Conservation (phyloP, 495 filamentous ascomycete species). For the Aspergillus nidulans region DNA sequence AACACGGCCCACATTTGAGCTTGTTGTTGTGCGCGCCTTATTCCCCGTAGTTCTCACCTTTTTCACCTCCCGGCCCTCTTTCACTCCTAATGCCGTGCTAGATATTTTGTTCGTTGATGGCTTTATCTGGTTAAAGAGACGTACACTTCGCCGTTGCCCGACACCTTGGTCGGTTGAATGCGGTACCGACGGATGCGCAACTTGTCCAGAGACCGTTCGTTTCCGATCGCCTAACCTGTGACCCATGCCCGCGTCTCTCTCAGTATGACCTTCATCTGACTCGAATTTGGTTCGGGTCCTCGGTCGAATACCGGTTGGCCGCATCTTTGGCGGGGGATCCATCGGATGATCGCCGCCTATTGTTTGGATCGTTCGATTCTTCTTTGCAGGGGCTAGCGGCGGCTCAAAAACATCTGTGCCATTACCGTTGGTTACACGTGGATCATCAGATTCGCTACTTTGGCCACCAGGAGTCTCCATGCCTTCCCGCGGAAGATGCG, state of each 20-base stretch:
- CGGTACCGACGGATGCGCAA: conserved; percentile 53
- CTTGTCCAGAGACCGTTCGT: conserved; percentile 79
- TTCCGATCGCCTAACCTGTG: conserved; percentile 59
- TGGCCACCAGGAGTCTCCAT: conserved; percentile 41
- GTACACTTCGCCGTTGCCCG: conserved; percentile 71
- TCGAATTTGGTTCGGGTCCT: conserved; percentile 48
- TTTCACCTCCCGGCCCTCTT: conserved; percentile 68
- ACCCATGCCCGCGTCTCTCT: conserved; percentile 34
- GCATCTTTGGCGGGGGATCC: conserved; percentile 64
- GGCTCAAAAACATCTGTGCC: conserved; percentile 47
- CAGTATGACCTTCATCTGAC: conserved; percentile 36
- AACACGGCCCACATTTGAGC: conserved; percentile 69
- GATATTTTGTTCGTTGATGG: conserved; percentile 56
- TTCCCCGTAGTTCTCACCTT: conserved; percentile 66
- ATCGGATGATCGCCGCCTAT: conserved; percentile 44
- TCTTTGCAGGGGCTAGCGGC: conserved; percentile 63
- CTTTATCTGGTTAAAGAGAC: conserved; percentile 68
- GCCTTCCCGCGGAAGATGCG: conserved; percentile 34
- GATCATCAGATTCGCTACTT: conserved; percentile 41
- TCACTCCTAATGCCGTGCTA: conserved; percentile 44
- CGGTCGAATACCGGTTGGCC: conserved; percentile 47
- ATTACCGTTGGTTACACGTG: conserved; percentile 34
- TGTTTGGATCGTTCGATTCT: conserved; percentile 54
- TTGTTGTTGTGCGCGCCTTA: conserved; percentile 49
- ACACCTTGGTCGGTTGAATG: conserved; percentile 58